A percentile compares a stretch with the other conserved stretches of the same genome.
Evolutionary conservation across 228 moss, liverwort and hornwort species (phyloP).

Genomic region (Sphagnum fallax): DNA sequence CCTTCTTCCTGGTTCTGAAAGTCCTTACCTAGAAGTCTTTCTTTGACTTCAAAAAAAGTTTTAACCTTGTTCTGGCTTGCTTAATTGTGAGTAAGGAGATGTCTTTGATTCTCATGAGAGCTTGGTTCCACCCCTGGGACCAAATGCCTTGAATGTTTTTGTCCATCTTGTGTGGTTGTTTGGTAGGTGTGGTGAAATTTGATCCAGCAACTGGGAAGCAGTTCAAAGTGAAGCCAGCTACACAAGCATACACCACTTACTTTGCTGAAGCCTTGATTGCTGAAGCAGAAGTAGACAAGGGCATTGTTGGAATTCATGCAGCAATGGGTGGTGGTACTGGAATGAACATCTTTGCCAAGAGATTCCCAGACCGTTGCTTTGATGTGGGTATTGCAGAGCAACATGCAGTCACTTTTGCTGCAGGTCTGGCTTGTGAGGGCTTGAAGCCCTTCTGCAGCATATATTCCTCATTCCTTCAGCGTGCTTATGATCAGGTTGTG

Average conservation of each 20-base stretch:
- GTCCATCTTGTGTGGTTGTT: not conserved
- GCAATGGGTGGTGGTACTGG: slow-evolving; percentile 62
- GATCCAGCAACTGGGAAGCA: slow-evolving; percentile 56
- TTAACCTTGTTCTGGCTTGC: too few relatives aligned
- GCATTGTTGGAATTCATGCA: slow-evolving; percentile 45
- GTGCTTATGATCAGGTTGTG: slow-evolving; percentile 48
- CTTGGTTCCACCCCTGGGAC: not conserved
- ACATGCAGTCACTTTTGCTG: slow-evolving; percentile 55
- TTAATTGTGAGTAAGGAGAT: not conserved
- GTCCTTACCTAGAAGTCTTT: too few relatives aligned
- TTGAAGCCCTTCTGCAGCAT: slow-evolving; percentile 54
- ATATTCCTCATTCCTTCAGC: slow-evolving; percentile 51
- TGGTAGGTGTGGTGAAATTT: slow-evolving; percentile 44
- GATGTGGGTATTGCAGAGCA: slow-evolving; percentile 60
- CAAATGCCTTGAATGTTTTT: too few relatives aligned
- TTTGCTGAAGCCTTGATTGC: slow-evolving; percentile 53
- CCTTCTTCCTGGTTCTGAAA: too few relatives aligned
- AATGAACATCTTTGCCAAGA: slow-evolving; percentile 42
- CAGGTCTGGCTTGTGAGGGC: slow-evolving; percentile 51
- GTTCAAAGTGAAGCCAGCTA: slow-evolving; percentile 33
- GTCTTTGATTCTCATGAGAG: not conserved
- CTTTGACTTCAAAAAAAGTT: too few relatives aligned
- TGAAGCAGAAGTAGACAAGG: slow-evolving; percentile 40
- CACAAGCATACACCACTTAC: slow-evolving; percentile 52
- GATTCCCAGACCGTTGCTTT: slow-evolving; percentile 50